A percentile compares a stretch with the other conserved stretches of the same genome.
Evolutionary conservation across 768 basidiomycete species (phyloP).

Genomic region (Lentinula boryana): DNA sequence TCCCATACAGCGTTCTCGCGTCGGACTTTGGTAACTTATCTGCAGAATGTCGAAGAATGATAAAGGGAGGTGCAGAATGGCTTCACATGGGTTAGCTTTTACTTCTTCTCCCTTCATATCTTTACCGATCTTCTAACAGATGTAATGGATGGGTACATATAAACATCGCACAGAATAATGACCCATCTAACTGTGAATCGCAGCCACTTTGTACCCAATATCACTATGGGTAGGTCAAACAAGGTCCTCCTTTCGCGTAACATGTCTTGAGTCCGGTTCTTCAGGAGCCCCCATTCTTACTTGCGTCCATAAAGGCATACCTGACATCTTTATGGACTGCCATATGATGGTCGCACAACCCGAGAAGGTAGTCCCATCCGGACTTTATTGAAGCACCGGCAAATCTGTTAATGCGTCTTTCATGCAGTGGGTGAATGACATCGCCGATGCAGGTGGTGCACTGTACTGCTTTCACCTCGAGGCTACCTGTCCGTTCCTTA

Average conservation of each 20-base stretch:
- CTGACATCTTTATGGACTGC: conserved; percentile 98
- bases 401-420: background rate
- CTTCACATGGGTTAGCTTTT: conserved; percentile 82
- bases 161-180: conserved; percentile 9
- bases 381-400: background rate
- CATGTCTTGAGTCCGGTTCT: conserved; percentile 4
- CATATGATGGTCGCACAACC: conserved; percentile 99
- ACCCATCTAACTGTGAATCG: conserved; percentile 4
- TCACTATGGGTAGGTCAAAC: conserved; percentile 78
- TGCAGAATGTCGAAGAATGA: conserved; percentile 96
- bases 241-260: background rate
- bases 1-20: conserved; percentile 64
- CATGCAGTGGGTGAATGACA: conserved; percentile 88
- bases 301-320: conserved; percentile 79
- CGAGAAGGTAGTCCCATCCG: conserved; percentile 52
- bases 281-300: conserved; percentile 84
- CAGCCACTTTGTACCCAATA: conserved; percentile 98
- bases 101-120: background rate
- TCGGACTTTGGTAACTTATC: conserved; percentile 95
- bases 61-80: conserved; percentile 94
- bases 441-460: conserved; percentile 92
- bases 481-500: conserved; percentile 63
- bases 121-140: conserved; percentile 39
- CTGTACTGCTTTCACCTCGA: conserved; percentile 97
- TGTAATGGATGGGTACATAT: conserved; percentile 90